Evolutionary conservation across 1,284 basidiomycete genomes (phyloP).

Genomic region (Tilletiopsis washingtonensis): DNA sequence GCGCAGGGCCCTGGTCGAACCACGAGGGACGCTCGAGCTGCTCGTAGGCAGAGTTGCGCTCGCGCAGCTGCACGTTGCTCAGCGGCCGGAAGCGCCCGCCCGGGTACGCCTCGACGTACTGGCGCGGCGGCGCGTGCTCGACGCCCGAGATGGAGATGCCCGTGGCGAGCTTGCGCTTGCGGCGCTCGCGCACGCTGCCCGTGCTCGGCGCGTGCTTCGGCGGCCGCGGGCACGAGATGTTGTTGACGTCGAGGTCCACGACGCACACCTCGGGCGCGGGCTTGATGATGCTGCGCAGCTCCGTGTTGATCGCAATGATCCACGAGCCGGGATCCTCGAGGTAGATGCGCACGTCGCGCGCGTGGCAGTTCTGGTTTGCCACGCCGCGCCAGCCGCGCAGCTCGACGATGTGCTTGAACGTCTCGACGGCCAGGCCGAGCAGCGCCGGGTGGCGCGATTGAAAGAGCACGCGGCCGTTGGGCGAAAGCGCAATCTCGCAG

Average conservation of each 20-base stretch:
- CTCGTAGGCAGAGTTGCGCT: conserved; percentile 76
- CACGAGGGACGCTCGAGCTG: conserved; percentile 74
- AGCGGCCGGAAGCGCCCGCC: conserved; percentile 58
- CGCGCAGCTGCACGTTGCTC: conserved; percentile 62
- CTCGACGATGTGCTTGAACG: conserved; percentile 85
- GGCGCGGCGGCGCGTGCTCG: conserved; percentile 50
- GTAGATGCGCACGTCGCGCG: conserved; percentile 80
- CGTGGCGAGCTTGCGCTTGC: conserved; percentile 59
- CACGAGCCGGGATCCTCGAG: conserved; percentile 64
- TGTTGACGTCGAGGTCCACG: conserved; percentile 89
- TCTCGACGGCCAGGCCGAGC: conserved; percentile 79
- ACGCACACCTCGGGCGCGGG: conserved; percentile 69
- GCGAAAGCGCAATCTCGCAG: conserved; percentile 88
- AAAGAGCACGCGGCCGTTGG: conserved; percentile 82
- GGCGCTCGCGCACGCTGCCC: conserved; percentile 75
- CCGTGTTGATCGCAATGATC: conserved; percentile 82
- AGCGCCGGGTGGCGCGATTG: conserved; percentile 82
- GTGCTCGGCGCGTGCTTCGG: conserved; percentile 70
- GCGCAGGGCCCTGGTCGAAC: conserved; percentile 83
- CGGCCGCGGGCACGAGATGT: conserved; percentile 69
- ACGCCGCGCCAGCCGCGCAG: conserved; percentile 89
- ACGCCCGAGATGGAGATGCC: conserved; percentile 27
- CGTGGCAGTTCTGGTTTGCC: conserved; percentile 54
- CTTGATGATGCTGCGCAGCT: conserved; percentile 70
- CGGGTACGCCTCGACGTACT: conserved; percentile 92